These are phyloP conservation scores for Nannizzia gypsea DNA, from an alignment of 2,329 filamentous ascomycete species.

Conservation along the genomic window DNA sequence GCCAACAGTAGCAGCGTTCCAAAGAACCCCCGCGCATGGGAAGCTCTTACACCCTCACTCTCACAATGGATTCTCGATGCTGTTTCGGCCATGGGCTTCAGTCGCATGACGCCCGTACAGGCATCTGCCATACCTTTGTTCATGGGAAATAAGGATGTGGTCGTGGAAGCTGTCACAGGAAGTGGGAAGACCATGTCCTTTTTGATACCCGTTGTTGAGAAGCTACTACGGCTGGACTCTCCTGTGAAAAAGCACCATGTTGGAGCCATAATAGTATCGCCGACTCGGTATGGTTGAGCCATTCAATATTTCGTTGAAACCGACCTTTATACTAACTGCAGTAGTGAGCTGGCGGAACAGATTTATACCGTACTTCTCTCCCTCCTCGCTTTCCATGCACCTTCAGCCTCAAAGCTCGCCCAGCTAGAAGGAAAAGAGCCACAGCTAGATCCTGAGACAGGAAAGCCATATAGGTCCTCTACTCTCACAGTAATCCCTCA, in stretches of 20 bases:
- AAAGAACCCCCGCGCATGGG: slow-evolving; percentile 48
- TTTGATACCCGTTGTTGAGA: slow-evolving; percentile 70
- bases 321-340: slow-evolving; percentile 1
- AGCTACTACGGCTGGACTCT: slow-evolving; percentile 65
- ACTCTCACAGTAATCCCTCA: slow-evolving; percentile 62
- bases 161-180: slow-evolving; percentile 84
- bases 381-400: slow-evolving; percentile 68
- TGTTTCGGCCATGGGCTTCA: slow-evolving; percentile 71
- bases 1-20: slow-evolving; percentile 35
- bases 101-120: slow-evolving; percentile 87
- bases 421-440: slow-evolving; percentile 34
- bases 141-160: slow-evolving; percentile 79
- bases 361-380: slow-evolving; percentile 71
- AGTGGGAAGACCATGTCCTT: slow-evolving; percentile 86
- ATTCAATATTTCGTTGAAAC: neutral
- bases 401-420: slow-evolving; percentile 48
- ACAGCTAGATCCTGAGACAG: slow-evolving; percentile 15
- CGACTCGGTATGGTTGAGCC: slow-evolving; percentile 45
- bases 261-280: slow-evolving; percentile 80
- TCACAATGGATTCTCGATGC: slow-evolving; percentile 81
- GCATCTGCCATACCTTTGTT: slow-evolving; percentile 82
- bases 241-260: slow-evolving; percentile 83
- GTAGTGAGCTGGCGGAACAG: slow-evolving; percentile 75
- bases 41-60: slow-evolving; percentile 55
- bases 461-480: slow-evolving; percentile 34